These are phyloP conservation scores for Tylopilus vinaceipallidus DNA, from an alignment of 768 basidiomycete genomes.

Conservation along the genomic window DNA sequence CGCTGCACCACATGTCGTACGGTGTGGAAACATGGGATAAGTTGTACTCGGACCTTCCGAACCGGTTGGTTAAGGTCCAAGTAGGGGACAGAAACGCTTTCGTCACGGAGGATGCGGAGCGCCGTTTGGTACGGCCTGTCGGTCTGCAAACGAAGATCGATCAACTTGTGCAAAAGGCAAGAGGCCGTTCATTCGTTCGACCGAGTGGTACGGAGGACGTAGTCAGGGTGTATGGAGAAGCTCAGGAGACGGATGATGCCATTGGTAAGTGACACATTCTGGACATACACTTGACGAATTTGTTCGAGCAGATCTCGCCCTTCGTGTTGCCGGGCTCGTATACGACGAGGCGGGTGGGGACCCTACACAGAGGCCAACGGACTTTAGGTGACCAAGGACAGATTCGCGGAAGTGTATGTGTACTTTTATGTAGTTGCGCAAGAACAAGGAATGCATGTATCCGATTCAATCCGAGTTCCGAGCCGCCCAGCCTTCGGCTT, in stretches of 20 bases:
- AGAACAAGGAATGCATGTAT: not conserved
- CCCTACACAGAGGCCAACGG: constrained; percentile 68
- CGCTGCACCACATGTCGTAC: constrained; percentile 87
- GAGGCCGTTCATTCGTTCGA: constrained; percentile 89
- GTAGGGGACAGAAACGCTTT: constrained; percentile 82
- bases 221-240: constrained; percentile 96
- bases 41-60: constrained; percentile 90
- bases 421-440: not conserved
- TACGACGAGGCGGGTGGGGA: constrained; percentile 86
- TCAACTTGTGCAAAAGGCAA: constrained; percentile 75
- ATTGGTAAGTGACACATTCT: constrained; percentile 55
- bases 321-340: constrained; percentile 80
- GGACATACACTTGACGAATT: constrained; percentile 1
- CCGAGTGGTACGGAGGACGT: constrained; percentile 99
- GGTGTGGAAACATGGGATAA: constrained; percentile 87
- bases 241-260: constrained; percentile 65
- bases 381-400: constrained; percentile 56
- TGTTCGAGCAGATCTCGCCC: constrained; percentile 66
- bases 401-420: not conserved
- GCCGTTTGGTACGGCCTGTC: constrained; percentile 74
- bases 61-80: constrained; percentile 90
- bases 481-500: not conserved
- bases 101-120: constrained; percentile 91
- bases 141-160: constrained; percentile 84
- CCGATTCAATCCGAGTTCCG: constrained; percentile 5